Evolutionary conservation across 305 asterid genomes (phyloP).

Genomic region (Fraxinus greggii): DNA sequence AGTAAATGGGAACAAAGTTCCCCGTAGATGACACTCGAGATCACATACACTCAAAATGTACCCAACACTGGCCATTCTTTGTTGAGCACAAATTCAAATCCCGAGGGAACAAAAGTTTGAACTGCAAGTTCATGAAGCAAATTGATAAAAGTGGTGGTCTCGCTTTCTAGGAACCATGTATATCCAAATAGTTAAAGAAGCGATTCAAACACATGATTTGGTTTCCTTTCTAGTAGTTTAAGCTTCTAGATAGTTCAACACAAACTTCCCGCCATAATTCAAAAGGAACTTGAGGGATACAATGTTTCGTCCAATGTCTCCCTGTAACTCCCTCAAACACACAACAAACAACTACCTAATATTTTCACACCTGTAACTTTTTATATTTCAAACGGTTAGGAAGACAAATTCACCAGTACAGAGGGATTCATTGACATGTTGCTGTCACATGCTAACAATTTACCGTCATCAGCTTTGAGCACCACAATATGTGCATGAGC

Average conservation of each 20-base stretch:
- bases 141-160: neutral
- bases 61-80: neutral
- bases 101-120: neutral
- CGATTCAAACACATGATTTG: neutral
- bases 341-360: constrained; percentile 4
- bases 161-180: neutral
- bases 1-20: neutral
- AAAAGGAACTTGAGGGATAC: neutral
- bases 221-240: neutral
- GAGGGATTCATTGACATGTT: constrained; percentile 11
- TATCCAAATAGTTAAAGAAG: neutral
- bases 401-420: neutral
- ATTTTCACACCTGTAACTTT: neutral
- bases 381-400: neutral
- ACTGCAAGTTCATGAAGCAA: neutral
- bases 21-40: neutral
- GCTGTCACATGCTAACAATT: neutral
- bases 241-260: neutral
- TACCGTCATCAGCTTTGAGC: neutral
- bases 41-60: neutral
- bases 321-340: constrained; percentile 4
- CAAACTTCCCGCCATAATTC: neutral
- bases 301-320: neutral
- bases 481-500: neutral
- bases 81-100: neutral